Evolutionary conservation across 1,284 basidiomycete species (phyloP), one percentile per base, ranked within the genome.

Genomic region (Amylostereum chailletii): DNA sequence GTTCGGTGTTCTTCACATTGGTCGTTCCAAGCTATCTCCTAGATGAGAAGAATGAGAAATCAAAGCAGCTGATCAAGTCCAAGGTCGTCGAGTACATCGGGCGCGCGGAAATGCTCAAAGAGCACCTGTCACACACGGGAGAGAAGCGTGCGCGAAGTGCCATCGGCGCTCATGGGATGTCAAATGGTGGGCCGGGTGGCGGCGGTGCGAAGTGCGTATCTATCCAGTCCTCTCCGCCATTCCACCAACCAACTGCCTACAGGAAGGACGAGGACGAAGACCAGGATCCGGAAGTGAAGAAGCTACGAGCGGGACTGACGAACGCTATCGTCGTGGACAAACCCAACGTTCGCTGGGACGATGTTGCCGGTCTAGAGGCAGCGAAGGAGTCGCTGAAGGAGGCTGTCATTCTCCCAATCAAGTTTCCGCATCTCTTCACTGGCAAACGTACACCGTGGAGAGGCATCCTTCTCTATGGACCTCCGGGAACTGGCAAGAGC

Each of bases 311-410:
- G 1, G 91, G 89, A 3, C 75, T 99, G 3, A 78, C 90, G 26
- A 84, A 83, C 41, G 94, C 94, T 7, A 98, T 99, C 58, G 65
- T 99, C 11, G 79, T 87, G 8, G 96, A 99, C 71, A 96, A 86
- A 56, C 95, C 95, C 11, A 94, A 99, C 65, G 90, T 99, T 29
- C 86, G 85, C 60, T 99, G 95, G 95, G 94, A 98, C 63, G 95
- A 99, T 65, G 94, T 99, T 40, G 95, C 95, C 5, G 95, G 95
- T 47, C 77, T 99, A 5, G 90, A 93, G 60, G 86, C 82, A 38
- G 95, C 95, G 34, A 99, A 99, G 69, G 94, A 95, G 51, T 82
- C 95, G 8, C 71, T 99, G 59, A 98, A 99, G 68, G 95, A 99
- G 67, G 95, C 96, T 36, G 96, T 99, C 64, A 97, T 99, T 62